Conservation (phyloP, 495 filamentous ascomycete species). For the Trichocladium uniseriatum region DNA sequence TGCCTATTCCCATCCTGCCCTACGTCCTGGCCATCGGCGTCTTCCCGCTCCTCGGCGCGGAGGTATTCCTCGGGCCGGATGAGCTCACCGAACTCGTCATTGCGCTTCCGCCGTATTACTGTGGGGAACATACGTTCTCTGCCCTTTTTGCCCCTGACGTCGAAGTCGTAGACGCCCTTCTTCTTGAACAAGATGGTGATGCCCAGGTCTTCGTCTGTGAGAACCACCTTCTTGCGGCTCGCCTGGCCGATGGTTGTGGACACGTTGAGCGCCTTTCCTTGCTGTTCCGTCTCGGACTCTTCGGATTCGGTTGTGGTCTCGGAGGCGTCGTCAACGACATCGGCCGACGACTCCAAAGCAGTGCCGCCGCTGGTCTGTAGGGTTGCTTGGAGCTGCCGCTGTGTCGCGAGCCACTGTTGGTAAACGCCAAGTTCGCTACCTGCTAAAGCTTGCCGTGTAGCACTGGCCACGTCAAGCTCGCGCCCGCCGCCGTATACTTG, state of each 20-base stretch:
- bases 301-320: conserved; percentile 75
- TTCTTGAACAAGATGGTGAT: conserved; percentile 84
- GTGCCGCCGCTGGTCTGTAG: conserved; percentile 56
- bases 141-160: conserved; percentile 87
- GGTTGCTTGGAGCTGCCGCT: conserved; percentile 67
- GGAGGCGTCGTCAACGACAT: conserved; percentile 74
- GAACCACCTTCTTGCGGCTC: conserved; percentile 67
- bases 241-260: conserved; percentile 73
- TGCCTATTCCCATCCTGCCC: conserved; percentile 35
- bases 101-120: conserved; percentile 65
- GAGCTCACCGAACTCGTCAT: conserved; percentile 86
- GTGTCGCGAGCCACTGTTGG: conserved; percentile 81
- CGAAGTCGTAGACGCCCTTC: conserved; percentile 82
- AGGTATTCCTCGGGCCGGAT: conserved; percentile 90
- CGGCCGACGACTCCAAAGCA: conserved; percentile 57
- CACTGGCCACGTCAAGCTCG: conserved; percentile 48
- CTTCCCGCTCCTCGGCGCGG: conserved; percentile 85
- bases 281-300: conserved; percentile 80
- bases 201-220: conserved; percentile 79
- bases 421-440: conserved; percentile 68
- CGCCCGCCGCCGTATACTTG: conserved; percentile 57
- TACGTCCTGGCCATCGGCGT: conserved; percentile 55
- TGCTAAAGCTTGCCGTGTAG: conserved; percentile 55
- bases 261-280: conserved; percentile 85
- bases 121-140: conserved; percentile 89